Evolutionary conservation across 192 early-diverging fungal genomes (phyloP), one percentile per base, ranked within the genome.

Genomic region (Ambispora gerdemannii): DNA sequence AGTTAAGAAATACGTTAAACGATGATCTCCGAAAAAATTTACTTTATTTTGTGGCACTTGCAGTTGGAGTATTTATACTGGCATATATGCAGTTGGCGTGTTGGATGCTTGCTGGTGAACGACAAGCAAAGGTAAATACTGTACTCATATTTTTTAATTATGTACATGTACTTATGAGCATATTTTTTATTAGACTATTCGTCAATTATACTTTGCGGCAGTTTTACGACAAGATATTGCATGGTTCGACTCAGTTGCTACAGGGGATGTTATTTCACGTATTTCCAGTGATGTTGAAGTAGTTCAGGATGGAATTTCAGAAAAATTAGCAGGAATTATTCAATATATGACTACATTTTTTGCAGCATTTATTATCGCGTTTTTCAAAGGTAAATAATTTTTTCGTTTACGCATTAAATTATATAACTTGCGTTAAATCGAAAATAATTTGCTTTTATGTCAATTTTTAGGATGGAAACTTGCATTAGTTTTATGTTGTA

Each of bases 261-360:
- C 66, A 47, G 71, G 64, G 2, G 86, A 91, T 24, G 81, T 97
- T 28, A 90, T 90, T 3, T 90, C 91, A 28, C 87, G 93, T 25
- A 87, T 97, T 31, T 86, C 91, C 33, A 81, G 83, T 36, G 93
- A 97, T 67, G 92, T 90, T 31, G 83, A 88, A 38, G 53, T 94
- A 67, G 81, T 95, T 43, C 91, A 95, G 77, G 95, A 95, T 59
- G 93, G 92, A 25, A 88, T 92, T 28, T 80, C 82, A 24, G 92
- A 93, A 50, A 96, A 95, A 72, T 78, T 92, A 38, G 86, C 88
- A 70, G 76, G 90, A 31, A 78, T 89, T 28, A 49, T 93, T 30
- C 85, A 87, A 65, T 82, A 86, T 56, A 24, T 82, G 19, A 67
- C 86, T 7, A 83, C 81, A 17, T 95, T 94, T 53, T 49, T 93